phyloP scores from a whole-genome alignment of 106 monocot species.

The Apostasia ramifera region DNA sequence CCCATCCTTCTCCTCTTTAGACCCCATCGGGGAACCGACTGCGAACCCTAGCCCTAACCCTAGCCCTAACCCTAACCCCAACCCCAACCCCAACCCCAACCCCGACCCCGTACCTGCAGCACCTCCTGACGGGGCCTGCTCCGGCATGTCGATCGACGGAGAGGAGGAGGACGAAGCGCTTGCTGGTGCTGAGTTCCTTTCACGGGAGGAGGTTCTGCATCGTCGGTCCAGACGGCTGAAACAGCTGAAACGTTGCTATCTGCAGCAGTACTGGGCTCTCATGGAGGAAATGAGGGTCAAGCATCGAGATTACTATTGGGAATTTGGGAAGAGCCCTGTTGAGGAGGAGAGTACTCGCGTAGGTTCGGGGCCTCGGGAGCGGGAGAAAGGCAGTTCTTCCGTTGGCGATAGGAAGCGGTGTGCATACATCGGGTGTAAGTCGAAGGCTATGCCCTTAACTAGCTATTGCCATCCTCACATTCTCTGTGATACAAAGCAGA shows the following conservation, averaged over 20 bases:
- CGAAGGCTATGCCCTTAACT: conserved; percentile 45
- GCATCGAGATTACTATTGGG: conserved; percentile 37
- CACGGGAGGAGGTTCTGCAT: conserved; percentile 49
- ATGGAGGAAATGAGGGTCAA: conserved; percentile 30
- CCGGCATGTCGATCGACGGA: conserved; percentile 10
- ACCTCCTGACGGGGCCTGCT: neutral
- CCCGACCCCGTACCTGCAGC: conserved; percentile 2
- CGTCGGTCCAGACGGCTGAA: conserved; percentile 33
- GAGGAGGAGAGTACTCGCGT: conserved; percentile 3
- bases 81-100: neutral
- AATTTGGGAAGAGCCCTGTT: conserved; percentile 24
- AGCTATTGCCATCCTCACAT: conserved; percentile 49
- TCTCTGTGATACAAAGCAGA: conserved; percentile 43
- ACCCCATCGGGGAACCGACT: neutral
- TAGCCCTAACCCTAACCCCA: no score
- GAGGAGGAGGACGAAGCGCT: conserved; percentile 14
- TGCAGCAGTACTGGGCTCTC: conserved; percentile 31
- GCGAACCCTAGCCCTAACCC: conserved; percentile 11
- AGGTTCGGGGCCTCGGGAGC: conserved; percentile 1
- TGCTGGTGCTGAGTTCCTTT: conserved; percentile 15
- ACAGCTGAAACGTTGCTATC: conserved; percentile 26
- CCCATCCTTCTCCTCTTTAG: conserved; percentile 1
- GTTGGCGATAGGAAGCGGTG: conserved; percentile 31
- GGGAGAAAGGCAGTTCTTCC: conserved; percentile 4
- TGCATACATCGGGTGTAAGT: conserved; percentile 32